Conservation (phyloP, 352 stramenopile genomes). For the Phytophthora sp. region DNA sequence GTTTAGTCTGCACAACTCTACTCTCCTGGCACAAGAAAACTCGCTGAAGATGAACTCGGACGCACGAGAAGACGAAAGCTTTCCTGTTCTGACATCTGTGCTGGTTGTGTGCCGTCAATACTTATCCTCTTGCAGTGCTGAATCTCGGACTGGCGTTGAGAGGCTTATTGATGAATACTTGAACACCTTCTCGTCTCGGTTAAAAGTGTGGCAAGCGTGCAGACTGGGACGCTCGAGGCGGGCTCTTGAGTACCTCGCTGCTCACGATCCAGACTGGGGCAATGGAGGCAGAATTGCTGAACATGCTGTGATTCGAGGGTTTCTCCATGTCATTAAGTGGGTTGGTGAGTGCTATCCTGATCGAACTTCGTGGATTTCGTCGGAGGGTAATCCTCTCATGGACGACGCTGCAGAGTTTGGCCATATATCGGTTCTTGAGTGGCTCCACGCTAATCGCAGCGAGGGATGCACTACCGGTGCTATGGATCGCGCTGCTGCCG, state of each 20-base stretch:
- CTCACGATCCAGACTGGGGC: slow-evolving; percentile 19
- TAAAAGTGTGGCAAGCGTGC: slow-evolving; percentile 9
- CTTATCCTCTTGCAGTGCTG: not conserved
- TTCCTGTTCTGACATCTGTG: slow-evolving; percentile 10
- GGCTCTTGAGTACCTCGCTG: slow-evolving; percentile 13
- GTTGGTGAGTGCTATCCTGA: slow-evolving; percentile 13
- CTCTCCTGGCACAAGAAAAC: no score
- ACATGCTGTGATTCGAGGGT: slow-evolving; percentile 1
- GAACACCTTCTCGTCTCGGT: slow-evolving; percentile 15
- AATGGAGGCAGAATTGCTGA: slow-evolving; percentile 13
- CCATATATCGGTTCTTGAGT: slow-evolving; percentile 15
- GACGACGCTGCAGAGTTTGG: slow-evolving; percentile 23
- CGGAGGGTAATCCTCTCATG: slow-evolving; percentile 8
- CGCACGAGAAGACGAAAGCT: not conserved
- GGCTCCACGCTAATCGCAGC: slow-evolving; percentile 14
- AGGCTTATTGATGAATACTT: slow-evolving; percentile 5
- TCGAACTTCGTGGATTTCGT: slow-evolving; percentile 9
- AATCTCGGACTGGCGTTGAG: not conserved
- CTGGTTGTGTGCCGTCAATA: slow-evolving; percentile 15
- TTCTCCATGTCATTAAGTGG: slow-evolving; percentile 20
- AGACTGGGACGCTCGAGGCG: not conserved
- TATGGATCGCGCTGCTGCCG: slow-evolving; percentile 20
- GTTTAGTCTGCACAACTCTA: no score
- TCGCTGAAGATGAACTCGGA: no score
- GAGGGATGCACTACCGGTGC: slow-evolving; percentile 15